Evolutionary conservation across 352 stramenopile genomes (phyloP), one percentile per base, ranked within the genome.

Genomic region (Globisporangium radiosum): DNA sequence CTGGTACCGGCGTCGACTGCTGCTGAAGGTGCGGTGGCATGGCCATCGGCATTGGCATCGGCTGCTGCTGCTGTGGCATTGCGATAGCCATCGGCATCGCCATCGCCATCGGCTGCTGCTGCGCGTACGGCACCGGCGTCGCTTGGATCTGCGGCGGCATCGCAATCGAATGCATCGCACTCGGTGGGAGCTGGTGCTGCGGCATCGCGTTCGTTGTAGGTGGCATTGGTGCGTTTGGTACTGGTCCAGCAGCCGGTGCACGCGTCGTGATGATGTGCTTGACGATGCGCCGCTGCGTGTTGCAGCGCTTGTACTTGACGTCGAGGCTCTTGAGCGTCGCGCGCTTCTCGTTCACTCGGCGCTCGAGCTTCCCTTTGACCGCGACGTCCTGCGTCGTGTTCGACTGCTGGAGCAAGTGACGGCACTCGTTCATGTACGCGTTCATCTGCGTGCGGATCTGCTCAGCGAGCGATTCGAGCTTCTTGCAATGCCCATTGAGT

Each of bases 391-490:
- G 76, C 6, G 77, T 90, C 49, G 77, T 86, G 50, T 89, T 90
- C 10, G 78, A 78, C 44, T 82, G 67, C 45, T 94, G 82, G 57
- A 94, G 62, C 44, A 92, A 60, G 62, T 94, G 84, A 1, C 81
- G 73, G 44, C 78, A 90, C 59, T 94, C 85, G 57, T 90, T 90
- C 78, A 90, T 83, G 52, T 90, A 84, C 45, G 75, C 72, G 52
- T 92, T 91, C 60, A 94, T 86, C 53, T 89, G 81, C 19, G 71
- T 79, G 44, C 78, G 81, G 40, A 92, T 83, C 52, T 90, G 75
- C 62, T 92, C 82, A 5, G 83, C 83, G 63, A 81, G 88, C n/a
- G 70, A 81, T 57, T 94, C 82, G 39, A 94, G 64, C 61, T 92
- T 92, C 54, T 88, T 81, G 59, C 79, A 92, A 70, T 94, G 84